These are phyloP conservation scores for Panaeolus cyanescens DNA, from an alignment of 768 basidiomycete species.

Conservation along the genomic window DNA sequence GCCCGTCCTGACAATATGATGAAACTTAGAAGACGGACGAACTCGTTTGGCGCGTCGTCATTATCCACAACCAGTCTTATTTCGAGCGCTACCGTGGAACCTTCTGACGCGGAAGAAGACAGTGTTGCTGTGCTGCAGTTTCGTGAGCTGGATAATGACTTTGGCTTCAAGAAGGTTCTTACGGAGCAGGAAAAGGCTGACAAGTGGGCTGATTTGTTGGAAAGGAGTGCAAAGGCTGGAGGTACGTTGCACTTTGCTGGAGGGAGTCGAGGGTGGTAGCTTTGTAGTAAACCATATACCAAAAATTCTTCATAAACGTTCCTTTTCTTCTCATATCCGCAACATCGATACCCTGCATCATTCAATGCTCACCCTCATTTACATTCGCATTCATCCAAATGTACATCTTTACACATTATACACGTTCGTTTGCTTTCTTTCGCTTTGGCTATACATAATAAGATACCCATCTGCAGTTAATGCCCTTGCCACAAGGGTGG, in stretches of 20 bases:
- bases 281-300: conserved; percentile 37
- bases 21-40: not conserved
- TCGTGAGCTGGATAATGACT: conserved; percentile 42
- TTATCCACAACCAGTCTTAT: not conserved
- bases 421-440: not conserved
- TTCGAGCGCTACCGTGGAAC: not conserved
- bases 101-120: not conserved
- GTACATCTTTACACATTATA: not conserved
- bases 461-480: no score
- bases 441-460: no score
- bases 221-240: conserved; percentile 67
- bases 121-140: not conserved
- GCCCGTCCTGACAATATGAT: conserved; percentile 5
- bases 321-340: not conserved
- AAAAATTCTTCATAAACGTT: not conserved
- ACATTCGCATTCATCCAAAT: not conserved
- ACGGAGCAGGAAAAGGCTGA: conserved; percentile 73
- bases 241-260: conserved; percentile 68
- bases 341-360: not conserved
- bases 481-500: no score
- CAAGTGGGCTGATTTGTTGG: conserved; percentile 70
- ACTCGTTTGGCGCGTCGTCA: conserved; percentile 17
- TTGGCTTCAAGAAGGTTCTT: conserved; percentile 35
- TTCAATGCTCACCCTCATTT: not conserved
- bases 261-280: conserved; percentile 35